Conservation (phyloP, 106 monocot species). For the Dendrobium chrysotoxum region DNA sequence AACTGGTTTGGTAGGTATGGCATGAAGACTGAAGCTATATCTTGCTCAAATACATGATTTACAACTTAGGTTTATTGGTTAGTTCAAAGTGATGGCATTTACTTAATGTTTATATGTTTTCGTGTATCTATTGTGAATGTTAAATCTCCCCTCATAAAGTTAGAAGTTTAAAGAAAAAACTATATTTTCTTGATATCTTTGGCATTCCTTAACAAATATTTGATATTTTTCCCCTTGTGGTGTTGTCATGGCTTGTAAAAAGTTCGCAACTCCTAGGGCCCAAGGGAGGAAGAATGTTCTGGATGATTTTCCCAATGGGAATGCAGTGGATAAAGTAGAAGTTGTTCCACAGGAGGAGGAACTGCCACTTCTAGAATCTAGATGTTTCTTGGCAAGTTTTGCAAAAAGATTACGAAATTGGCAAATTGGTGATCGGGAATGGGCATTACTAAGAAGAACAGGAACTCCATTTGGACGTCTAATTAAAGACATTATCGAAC, state of each 20-base stretch:
- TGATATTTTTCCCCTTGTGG: background rate
- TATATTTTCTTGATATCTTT: background rate
- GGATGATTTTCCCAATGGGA: background rate
- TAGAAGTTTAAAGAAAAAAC: background rate
- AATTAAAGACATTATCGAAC: background rate
- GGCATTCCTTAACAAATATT: background rate
- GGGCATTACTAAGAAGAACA: background rate
- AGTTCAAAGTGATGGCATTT: background rate
- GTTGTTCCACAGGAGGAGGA: background rate
- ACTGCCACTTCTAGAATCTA: background rate
- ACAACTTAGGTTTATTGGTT: background rate
- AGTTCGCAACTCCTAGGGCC: background rate
- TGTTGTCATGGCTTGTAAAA: conserved; percentile 1
- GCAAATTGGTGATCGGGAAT: background rate
- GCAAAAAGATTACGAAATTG: background rate
- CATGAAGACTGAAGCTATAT: too few relatives aligned
- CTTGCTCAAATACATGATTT: too few relatives aligned
- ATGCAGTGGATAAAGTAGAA: background rate
- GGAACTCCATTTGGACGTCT: conserved; percentile 6
- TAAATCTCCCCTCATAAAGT: background rate
- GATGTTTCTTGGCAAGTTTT: background rate
- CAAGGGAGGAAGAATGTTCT: background rate
- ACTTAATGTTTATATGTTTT: background rate
- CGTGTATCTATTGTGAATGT: background rate
- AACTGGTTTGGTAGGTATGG: too few relatives aligned